Conservation (phyloP, 2,329 filamentous ascomycete genomes). For the Raffaelea albimanens region DNA sequence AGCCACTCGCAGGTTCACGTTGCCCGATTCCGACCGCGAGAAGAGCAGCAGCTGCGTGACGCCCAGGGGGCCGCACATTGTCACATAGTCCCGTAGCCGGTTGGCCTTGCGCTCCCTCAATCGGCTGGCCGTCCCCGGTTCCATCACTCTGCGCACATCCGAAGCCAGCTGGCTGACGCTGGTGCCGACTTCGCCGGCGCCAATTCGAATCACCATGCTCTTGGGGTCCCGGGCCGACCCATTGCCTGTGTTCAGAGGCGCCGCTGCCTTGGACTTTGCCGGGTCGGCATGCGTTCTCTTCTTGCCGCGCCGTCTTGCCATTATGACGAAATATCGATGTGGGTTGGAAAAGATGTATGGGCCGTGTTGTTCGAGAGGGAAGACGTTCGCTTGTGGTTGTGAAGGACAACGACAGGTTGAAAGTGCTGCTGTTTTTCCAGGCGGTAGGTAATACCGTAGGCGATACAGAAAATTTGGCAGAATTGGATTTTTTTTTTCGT, state of each 20-base stretch:
- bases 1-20: constrained; percentile 83
- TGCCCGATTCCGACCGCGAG: constrained; percentile 79
- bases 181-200: constrained; percentile 84
- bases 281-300: constrained; percentile 81
- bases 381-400: no score
- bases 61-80: constrained; percentile 90
- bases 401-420: no score
- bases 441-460: no score
- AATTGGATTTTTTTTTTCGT: no score
- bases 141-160: constrained; percentile 90
- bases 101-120: constrained; percentile 86
- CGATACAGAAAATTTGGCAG: no score
- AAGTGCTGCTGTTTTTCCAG: no score
- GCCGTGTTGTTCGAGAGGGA: no score
- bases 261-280: constrained; percentile 46
- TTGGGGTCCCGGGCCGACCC: constrained; percentile 66
- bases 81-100: constrained; percentile 80
- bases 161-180: constrained; percentile 85
- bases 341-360: no score
- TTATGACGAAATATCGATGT: constrained; percentile 22
- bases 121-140: constrained; percentile 82
- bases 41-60: constrained; percentile 91
- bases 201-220: constrained; percentile 97
- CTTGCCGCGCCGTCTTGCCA: constrained; percentile 77
- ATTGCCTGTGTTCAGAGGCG: constrained; percentile 45